phyloP scores from a whole-genome alignment of 176 grass and related monocot species.

The Echinochloa phyllopogon region DNA sequence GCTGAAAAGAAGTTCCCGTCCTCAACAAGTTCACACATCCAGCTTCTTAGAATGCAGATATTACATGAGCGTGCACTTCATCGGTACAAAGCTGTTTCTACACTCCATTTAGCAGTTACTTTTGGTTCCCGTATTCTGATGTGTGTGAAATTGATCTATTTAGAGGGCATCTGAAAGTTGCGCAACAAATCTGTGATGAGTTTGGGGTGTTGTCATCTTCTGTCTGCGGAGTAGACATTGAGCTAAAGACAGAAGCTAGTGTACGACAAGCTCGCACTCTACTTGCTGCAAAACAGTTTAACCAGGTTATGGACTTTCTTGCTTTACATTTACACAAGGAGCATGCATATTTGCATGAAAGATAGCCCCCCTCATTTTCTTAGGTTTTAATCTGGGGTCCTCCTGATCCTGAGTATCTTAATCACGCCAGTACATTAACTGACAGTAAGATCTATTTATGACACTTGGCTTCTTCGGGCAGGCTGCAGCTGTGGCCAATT shows the following conservation, averaged over 20 bases:
- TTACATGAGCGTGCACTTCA: constrained; percentile 89
- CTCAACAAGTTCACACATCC: constrained; percentile 68
- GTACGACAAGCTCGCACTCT: constrained; percentile 81
- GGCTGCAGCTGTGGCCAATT: constrained; percentile 83
- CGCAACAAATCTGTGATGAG: constrained; percentile 85
- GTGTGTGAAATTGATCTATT: constrained; percentile 32
- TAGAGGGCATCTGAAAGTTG: constrained; percentile 84
- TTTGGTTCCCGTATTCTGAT: constrained; percentile 32
- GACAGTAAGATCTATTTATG: neutral
- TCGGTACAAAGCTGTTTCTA: constrained; percentile 62
- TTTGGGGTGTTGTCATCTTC: constrained; percentile 84
- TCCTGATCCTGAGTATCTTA: constrained; percentile 19
- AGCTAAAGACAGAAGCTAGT: constrained; percentile 86
- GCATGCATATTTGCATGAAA: constrained; percentile 13
- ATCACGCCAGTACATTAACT: constrained; percentile 3
- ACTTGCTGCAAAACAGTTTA: constrained; percentile 90
- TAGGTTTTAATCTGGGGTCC: neutral
- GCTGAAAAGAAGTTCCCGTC: constrained; percentile 81
- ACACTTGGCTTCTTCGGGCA: constrained; percentile 44
- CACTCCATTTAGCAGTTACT: constrained; percentile 26
- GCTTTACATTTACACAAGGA: neutral
- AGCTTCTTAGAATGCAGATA: constrained; percentile 87
- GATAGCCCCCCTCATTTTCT: neutral
- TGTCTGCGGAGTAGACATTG: constrained; percentile 87
- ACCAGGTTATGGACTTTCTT: constrained; percentile 66